Evolutionary conservation across 202 grass and related monocot species (phyloP).

Genomic region (Carex arenaria): DNA sequence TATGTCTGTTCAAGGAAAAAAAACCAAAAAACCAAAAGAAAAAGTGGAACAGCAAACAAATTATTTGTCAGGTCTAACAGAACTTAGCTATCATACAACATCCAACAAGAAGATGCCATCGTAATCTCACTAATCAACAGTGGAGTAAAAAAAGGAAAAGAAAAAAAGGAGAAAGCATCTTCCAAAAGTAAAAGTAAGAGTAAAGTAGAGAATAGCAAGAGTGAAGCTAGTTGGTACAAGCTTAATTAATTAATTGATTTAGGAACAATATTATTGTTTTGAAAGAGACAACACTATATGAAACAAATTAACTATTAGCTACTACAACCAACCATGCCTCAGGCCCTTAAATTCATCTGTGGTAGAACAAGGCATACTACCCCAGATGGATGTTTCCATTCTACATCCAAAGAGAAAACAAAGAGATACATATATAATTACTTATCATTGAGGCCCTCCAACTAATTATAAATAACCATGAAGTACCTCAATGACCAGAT

Average conservation of each 20-base stretch:
- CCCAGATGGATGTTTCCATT: slow-evolving; percentile 8
- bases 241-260: slow-evolving; percentile 12
- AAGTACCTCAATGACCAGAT: slow-evolving; percentile 28
- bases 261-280: slow-evolving; percentile 22
- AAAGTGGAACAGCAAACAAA: background rate
- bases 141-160: background rate
- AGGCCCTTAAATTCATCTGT: slow-evolving; percentile 6
- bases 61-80: slow-evolving; percentile 14
- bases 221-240: slow-evolving; percentile 18
- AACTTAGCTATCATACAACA: background rate
- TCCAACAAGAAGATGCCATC: slow-evolving; percentile 1
- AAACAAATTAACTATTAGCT: slow-evolving; percentile 20
- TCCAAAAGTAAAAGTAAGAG: background rate
- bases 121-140: background rate
- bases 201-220: slow-evolving; percentile 1
- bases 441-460: background rate
- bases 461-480: slow-evolving; percentile 22
- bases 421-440: slow-evolving; percentile 10
- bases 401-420: slow-evolving; percentile 13
- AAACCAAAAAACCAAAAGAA: background rate
- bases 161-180: background rate
- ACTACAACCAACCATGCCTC: slow-evolving; percentile 8
- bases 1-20: background rate
- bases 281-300: slow-evolving; percentile 18
- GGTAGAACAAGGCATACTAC: slow-evolving; percentile 17